These are phyloP conservation scores for Telopea speciosissima DNA, from an alignment of 177 flowering plant species.

Conservation along the genomic window DNA sequence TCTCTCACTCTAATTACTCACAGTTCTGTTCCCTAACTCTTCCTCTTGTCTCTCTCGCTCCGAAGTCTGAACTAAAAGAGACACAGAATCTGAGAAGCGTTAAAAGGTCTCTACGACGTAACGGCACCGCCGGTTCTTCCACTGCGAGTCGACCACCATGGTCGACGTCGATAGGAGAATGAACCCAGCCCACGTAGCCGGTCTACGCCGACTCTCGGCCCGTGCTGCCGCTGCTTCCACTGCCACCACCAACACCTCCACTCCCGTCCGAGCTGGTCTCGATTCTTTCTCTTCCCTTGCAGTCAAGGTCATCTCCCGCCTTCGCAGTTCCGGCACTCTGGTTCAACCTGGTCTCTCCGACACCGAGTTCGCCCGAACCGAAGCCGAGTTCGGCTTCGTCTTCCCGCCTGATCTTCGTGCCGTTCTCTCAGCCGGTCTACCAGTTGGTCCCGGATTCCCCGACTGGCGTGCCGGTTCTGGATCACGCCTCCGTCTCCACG, in stretches of 20 bases:
- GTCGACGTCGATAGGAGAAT: constrained; percentile 77
- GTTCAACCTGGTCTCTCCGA: constrained; percentile 59
- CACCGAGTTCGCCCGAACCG: constrained; percentile 52
- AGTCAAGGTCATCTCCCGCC: constrained; percentile 38
- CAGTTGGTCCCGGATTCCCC: constrained; percentile 64
- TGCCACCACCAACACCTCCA: not conserved
- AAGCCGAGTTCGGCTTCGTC: constrained; percentile 63
- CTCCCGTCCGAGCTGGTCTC: constrained; percentile 42
- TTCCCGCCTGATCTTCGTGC: constrained; percentile 78
- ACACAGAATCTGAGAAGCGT: no score
- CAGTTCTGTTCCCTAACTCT: no score
- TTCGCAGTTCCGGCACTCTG: constrained; percentile 34
- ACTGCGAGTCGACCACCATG: constrained; percentile 24
- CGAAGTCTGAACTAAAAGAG: not conserved
- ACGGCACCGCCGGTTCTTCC: not conserved
- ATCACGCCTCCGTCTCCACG: constrained; percentile 43
- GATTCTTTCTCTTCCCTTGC: constrained; percentile 53
- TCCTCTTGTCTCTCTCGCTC: not conserved
- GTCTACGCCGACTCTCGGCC: constrained; percentile 76
- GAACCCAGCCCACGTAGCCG: constrained; percentile 38
- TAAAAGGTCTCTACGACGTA: no score
- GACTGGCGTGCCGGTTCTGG: constrained; percentile 53
- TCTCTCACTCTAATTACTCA: no score
- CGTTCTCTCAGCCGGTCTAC: constrained; percentile 56
- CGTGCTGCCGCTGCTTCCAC: constrained; percentile 51